Evolutionary conservation across 345 rosid genomes (phyloP).

Genomic region (Lumnitzera littorea): DNA sequence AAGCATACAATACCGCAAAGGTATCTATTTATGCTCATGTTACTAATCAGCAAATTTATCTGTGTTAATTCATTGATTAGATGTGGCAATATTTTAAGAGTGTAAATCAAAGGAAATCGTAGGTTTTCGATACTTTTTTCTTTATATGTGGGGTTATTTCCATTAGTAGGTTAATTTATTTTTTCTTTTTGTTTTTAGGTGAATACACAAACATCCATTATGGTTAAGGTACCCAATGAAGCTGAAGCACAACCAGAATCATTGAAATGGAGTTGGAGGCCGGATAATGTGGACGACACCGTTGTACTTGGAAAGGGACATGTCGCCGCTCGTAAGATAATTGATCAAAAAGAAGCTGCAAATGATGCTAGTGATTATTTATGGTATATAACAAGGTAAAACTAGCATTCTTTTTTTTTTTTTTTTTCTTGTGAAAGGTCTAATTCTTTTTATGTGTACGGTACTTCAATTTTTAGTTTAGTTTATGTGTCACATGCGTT

Average conservation of each 20-base stretch:
- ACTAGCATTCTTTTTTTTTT: neutral
- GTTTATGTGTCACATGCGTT: neutral
- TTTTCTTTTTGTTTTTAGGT: constrained; percentile 15
- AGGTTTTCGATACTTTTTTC: too few relatives aligned
- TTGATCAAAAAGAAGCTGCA: constrained; percentile 50
- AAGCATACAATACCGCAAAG: constrained; percentile 60
- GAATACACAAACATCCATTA: constrained; percentile 41
- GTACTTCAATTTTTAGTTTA: too few relatives aligned
- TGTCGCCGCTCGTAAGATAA: constrained; percentile 15
- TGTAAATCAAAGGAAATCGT: too few relatives aligned
- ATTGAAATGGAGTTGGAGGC: constrained; percentile 56
- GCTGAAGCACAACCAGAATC: constrained; percentile 24
- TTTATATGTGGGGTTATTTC: too few relatives aligned
- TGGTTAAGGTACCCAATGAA: constrained; percentile 24
- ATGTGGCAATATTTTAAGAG: too few relatives aligned
- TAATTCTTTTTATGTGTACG: neutral
- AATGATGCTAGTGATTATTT: constrained; percentile 55
- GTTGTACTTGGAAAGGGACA: constrained; percentile 27
- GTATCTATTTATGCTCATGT: constrained; percentile 6
- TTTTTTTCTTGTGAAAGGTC: neutral
- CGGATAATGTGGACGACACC: constrained; percentile 25
- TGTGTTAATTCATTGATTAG: too few relatives aligned
- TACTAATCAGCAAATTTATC: too few relatives aligned
- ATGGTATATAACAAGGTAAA: constrained; percentile 70
- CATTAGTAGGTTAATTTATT: too few relatives aligned